Conservation (phyloP, 192 early-diverging fungal genomes). For the Gryganskiella cystojenkinii region DNA sequence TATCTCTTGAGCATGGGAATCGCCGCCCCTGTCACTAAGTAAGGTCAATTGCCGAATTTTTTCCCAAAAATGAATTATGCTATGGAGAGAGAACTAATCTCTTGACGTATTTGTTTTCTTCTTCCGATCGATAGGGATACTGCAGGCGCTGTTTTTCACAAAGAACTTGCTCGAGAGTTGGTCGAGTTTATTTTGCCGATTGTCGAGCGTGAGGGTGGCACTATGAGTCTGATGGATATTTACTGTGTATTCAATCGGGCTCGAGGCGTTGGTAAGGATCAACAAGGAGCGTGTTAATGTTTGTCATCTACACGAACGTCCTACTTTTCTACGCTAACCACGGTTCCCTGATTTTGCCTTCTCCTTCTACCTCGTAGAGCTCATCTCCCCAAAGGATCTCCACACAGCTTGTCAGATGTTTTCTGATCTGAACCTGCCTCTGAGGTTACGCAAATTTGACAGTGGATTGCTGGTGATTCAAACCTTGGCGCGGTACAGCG, state of each 20-base stretch:
- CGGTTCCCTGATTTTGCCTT: background rate
- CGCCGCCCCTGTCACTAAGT: constrained; percentile 89
- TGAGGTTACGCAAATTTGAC: constrained; percentile 80
- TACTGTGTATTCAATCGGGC: constrained; percentile 97
- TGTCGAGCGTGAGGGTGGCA: constrained; percentile 71
- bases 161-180: constrained; percentile 89
- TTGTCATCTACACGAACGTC: too few species aligned
- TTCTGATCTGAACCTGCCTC: constrained; percentile 72
- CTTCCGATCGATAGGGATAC: constrained; percentile 66
- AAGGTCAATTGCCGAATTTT: constrained; percentile 12
- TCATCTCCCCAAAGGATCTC: constrained; percentile 96
- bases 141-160: constrained; percentile 87
- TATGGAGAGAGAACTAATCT: background rate
- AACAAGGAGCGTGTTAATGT: too few species aligned
- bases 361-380: constrained; percentile 55
- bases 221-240: constrained; percentile 87
- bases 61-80: background rate
- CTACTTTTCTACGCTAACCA: background rate
- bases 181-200: constrained; percentile 83
- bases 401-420: constrained; percentile 81
- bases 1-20: constrained; percentile 94
- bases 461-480: constrained; percentile 88
- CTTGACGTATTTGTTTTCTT: background rate
- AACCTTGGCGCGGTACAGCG: constrained; percentile 58
- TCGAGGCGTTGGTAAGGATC: constrained; percentile 77